These are phyloP conservation scores for Aspergillus aculeatinus DNA, from an alignment of 2,329 filamentous ascomycete species.

Conservation along the genomic window DNA sequence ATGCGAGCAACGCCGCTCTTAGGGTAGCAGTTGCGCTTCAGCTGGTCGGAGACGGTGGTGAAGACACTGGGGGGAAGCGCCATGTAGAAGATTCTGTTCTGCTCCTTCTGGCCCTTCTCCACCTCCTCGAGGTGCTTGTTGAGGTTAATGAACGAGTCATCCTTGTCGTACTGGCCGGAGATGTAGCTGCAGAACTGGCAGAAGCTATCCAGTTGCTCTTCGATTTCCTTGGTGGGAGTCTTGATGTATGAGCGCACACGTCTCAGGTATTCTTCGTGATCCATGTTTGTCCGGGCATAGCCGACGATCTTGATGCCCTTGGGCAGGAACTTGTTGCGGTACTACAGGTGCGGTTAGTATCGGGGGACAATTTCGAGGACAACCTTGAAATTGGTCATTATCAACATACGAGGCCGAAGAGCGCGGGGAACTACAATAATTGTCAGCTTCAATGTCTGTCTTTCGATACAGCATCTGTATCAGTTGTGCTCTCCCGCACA, in stretches of 20 bases:
- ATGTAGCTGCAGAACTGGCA: conserved; percentile 85
- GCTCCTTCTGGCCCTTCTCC: conserved; percentile 78
- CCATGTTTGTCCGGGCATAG: conserved; percentile 99
- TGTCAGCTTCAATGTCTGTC: conserved; percentile 22
- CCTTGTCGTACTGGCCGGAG: conserved; percentile 96
- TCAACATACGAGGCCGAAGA: conserved; percentile 88
- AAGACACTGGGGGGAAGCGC: conserved; percentile 96
- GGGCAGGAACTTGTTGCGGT: conserved; percentile 96
- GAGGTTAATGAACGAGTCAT: conserved; percentile 86
- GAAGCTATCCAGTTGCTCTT: conserved; percentile 93
- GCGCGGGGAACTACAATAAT: conserved; percentile 74
- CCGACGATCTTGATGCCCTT: conserved; percentile 96
- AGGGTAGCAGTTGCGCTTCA: conserved; percentile 97
- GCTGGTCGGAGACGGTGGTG: conserved; percentile 92
- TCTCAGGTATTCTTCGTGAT: conserved; percentile 90
- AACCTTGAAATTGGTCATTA: not conserved
- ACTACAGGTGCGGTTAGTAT: conserved; percentile 54
- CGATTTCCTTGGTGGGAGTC: conserved; percentile 94
- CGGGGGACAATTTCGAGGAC: not conserved
- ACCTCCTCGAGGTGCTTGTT: conserved; percentile 82
- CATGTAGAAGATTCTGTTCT: conserved; percentile 98
- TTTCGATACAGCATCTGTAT: not conserved
- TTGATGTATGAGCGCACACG: conserved; percentile 98
- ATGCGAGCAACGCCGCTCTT: conserved; percentile 86
- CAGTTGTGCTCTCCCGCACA: not conserved